Evolutionary conservation across 139 green algal species (phyloP).

Genomic region (Pleodorina starrii): DNA sequence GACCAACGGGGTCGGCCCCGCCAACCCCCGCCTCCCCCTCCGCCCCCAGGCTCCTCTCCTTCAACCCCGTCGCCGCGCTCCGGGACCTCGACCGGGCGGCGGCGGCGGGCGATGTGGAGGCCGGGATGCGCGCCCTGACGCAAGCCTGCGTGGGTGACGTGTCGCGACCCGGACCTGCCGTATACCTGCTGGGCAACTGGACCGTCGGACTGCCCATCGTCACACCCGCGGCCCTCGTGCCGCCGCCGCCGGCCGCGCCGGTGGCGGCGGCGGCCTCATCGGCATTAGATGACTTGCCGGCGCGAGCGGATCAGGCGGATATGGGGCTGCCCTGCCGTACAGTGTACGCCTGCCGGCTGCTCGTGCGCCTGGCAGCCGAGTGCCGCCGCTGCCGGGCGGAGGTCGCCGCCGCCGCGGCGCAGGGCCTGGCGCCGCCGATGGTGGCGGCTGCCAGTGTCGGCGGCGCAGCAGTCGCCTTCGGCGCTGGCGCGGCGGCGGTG

Average conservation of each 20-base stretch:
- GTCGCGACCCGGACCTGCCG: background rate
- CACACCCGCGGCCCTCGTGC: constrained; percentile 20
- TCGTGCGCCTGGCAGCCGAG: constrained; percentile 20
- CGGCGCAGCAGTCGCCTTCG: background rate
- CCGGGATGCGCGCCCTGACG: background rate
- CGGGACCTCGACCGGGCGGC: constrained; percentile 38
- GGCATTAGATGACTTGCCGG: background rate
- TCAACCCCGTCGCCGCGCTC: constrained; percentile 14
- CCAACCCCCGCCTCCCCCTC: too few relatives aligned
- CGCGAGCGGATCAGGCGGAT: background rate
- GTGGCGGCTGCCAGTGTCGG: background rate
- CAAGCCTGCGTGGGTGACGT: constrained; percentile 24
- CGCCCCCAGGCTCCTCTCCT: constrained; percentile 36
- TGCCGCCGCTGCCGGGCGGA: background rate
- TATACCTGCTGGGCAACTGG: constrained; percentile 38
- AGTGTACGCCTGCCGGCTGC: constrained; percentile 28
- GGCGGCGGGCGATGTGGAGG: constrained; percentile 31
- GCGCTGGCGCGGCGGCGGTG: background rate
- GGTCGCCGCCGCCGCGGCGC: background rate
- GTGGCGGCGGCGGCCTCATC: background rate
- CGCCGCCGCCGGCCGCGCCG: background rate
- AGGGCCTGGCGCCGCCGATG: background rate
- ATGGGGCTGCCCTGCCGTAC: constrained; percentile 17
- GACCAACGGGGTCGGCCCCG: too few relatives aligned
- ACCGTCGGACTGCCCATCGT: constrained; percentile 7